Evolutionary conservation across 257 asterid genomes (phyloP).

Genomic region (Fraxinus anomala): DNA sequence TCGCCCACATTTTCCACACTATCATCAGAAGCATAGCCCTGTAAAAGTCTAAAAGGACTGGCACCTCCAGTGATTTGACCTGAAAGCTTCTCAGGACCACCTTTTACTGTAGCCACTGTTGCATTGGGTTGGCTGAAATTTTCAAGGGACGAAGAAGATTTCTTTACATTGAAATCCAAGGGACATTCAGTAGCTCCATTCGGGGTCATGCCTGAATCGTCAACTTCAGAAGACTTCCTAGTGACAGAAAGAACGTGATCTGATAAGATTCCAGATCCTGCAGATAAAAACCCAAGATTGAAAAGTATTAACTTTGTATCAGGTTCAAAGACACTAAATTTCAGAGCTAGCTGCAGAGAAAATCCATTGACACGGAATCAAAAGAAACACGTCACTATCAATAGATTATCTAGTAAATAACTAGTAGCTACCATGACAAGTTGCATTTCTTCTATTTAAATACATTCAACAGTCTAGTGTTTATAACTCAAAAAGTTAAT

Average conservation of each 20-base stretch:
- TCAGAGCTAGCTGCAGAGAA: not conserved
- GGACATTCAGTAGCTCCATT: constrained; percentile 32
- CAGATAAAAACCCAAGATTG: constrained; percentile 30
- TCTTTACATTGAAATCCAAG: constrained; percentile 25
- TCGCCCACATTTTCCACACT: constrained; percentile 45
- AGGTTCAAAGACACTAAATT: constrained; percentile 5
- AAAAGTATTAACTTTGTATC: constrained; percentile 23
- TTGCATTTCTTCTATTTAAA: too few species aligned
- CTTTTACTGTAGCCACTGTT: constrained; percentile 31
- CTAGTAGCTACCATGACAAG: not conserved
- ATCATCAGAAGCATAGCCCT: constrained; percentile 56
- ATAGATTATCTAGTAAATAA: not conserved
- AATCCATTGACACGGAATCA: constrained; percentile 1
- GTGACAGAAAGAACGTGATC: constrained; percentile 26
- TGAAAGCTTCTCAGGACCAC: constrained; percentile 43
- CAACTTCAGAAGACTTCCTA: constrained; percentile 34
- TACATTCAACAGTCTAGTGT: not conserved
- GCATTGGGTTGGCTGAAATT: constrained; percentile 30
- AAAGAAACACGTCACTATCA: not conserved
- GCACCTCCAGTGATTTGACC: constrained; percentile 39
- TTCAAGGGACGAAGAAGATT: constrained; percentile 31
- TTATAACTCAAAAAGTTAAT: not conserved
- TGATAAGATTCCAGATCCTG: constrained; percentile 36
- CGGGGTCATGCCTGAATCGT: constrained; percentile 27
- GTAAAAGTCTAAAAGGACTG: constrained; percentile 53